These are phyloP conservation scores for Aspergillus hancockii DNA, from an alignment of 495 filamentous ascomycete genomes.

Conservation along the genomic window DNA sequence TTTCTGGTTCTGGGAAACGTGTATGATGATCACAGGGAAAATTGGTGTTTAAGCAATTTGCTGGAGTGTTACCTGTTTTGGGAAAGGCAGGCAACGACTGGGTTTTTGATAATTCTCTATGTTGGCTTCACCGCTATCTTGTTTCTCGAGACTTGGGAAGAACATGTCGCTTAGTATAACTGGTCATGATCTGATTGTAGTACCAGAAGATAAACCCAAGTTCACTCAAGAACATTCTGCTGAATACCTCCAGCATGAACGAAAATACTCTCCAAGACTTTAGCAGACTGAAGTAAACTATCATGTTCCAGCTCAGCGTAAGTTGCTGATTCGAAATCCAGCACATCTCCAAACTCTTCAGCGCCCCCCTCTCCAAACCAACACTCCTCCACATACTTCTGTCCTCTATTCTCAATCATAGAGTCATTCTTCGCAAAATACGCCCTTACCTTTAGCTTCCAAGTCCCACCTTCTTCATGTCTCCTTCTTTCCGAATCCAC, in stretches of 20 bases:
- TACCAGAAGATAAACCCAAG: no score
- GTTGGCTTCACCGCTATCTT: no score
- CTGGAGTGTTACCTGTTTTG: no score
- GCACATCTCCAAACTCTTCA: constrained; percentile 21
- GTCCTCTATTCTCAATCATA: constrained; percentile 32
- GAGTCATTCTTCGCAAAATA: constrained; percentile 33
- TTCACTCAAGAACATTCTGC: not conserved
- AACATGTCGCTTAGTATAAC: no score
- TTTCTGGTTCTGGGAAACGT: no score
- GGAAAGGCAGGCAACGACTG: no score
- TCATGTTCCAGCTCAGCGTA: constrained; percentile 33
- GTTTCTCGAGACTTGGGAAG: no score
- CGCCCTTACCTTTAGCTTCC: constrained; percentile 15
- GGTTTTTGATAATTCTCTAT: no score
- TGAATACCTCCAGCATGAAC: not conserved
- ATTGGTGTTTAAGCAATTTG: no score
- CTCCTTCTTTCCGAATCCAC: constrained; percentile 10
- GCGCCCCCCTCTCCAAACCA: constrained; percentile 21
- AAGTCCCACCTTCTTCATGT: not conserved
- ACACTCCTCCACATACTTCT: constrained; percentile 34
- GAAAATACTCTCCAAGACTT: constrained; percentile 27
- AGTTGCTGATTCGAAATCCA: constrained; percentile 8
- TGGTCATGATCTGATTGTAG: no score
- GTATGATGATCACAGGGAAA: no score
- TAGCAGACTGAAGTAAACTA: constrained; percentile 24